Evolutionary conservation across 2,329 filamentous ascomycete genomes (phyloP).

Genomic region (Aspergillus sp.): DNA sequence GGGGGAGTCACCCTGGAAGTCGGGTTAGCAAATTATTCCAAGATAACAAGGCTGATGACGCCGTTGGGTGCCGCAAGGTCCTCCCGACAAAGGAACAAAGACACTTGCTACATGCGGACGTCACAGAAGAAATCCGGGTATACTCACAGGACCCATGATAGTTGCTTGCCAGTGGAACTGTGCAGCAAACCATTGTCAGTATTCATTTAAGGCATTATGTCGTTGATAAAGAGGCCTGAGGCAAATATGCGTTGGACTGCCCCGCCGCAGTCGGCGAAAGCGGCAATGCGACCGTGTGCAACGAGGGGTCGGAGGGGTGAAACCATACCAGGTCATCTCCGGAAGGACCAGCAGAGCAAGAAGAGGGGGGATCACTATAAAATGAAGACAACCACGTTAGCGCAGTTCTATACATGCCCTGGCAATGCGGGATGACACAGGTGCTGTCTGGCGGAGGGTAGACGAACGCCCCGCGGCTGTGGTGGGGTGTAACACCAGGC

Average conservation of each 20-base stretch:
- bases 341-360: conserved; percentile 94
- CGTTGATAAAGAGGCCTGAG: neutral
- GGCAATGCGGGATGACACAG: neutral
- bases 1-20: conserved; percentile 79
- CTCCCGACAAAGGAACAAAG: conserved; percentile 2
- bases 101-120: neutral
- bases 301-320: conserved; percentile 5
- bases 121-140: neutral
- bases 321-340: conserved; percentile 92
- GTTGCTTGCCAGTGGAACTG: conserved; percentile 99
- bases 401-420: neutral
- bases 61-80: conserved; percentile 2
- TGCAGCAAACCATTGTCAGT: conserved; percentile 33
- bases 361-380: conserved; percentile 90
- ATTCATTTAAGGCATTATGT: neutral
- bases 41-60: neutral
- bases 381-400: conserved; percentile 14
- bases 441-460: neutral
- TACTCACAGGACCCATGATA: conserved; percentile 96
- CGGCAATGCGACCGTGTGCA: conserved; percentile 16
- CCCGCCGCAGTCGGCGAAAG: conserved; percentile 27
- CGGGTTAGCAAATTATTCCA: conserved; percentile 34
- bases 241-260: conserved; percentile 13
- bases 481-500: conserved; percentile 19
- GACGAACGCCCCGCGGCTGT: conserved; percentile 25